Percentiles rank a stretch among this genome's conserved stretches.
These are phyloP conservation scores for Leucocoprinus birnbaumii DNA, from an alignment of 768 basidiomycete species.

Conservation along the genomic window DNA sequence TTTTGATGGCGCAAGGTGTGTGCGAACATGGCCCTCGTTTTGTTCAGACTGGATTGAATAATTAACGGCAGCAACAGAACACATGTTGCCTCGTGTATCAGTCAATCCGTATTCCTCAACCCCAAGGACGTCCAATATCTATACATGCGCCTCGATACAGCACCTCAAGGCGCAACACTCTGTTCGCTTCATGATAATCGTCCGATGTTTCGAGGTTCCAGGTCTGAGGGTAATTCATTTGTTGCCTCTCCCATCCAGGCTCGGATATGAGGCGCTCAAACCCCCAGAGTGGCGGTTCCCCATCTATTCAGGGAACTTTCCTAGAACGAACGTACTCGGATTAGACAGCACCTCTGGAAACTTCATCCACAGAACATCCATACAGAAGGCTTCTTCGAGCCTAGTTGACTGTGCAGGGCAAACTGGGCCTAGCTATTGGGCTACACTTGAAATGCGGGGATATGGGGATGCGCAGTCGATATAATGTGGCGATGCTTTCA, in stretches of 20 bases:
- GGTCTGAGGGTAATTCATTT: neutral
- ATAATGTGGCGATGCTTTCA: neutral
- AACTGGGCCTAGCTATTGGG: neutral
- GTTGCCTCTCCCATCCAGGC: neutral
- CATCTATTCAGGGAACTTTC: neutral
- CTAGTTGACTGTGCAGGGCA: neutral
- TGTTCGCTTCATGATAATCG: neutral
- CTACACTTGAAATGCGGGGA: neutral
- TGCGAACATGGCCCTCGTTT: neutral
- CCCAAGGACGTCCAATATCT: neutral
- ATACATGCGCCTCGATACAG: neutral
- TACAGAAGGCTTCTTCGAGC: neutral
- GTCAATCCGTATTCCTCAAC: neutral
- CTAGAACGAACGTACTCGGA: neutral
- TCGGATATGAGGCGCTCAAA: neutral
- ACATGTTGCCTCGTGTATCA: slow-evolving; percentile 7
- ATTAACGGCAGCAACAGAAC: neutral
- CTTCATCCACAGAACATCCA: neutral
- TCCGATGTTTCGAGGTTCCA: neutral
- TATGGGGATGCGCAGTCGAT: neutral
- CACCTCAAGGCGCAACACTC: neutral
- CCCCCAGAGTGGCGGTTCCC: neutral
- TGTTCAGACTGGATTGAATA: neutral
- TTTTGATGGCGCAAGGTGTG: neutral
- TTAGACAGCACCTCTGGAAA: neutral